Percentiles rank a stretch among this genome's conserved stretches.
These are phyloP conservation scores for Komagataella phaffii DNA, from an alignment of 805 yeast genomes.

Conservation along the genomic window DNA sequence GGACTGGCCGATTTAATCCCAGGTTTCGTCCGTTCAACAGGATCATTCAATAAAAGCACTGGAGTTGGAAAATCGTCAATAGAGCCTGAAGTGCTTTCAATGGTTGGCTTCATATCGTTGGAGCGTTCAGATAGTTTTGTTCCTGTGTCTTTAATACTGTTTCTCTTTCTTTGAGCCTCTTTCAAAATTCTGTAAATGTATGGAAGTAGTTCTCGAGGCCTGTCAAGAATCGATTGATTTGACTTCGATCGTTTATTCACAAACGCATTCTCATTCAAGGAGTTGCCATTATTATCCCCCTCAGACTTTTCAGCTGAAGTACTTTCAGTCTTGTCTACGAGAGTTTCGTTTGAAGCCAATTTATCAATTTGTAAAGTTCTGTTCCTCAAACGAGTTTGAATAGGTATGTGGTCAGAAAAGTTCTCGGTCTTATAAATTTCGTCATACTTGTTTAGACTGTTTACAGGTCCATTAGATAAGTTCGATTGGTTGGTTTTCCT, in stretches of 20 bases:
- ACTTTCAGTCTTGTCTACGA: neutral
- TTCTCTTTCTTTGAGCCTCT: neutral
- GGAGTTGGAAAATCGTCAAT: neutral
- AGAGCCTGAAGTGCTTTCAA: neutral
- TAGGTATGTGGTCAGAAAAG: constrained; percentile 1
- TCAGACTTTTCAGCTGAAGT: neutral
- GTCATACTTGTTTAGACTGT: constrained; percentile 19
- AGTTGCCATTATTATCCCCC: neutral
- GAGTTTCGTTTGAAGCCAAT: neutral
- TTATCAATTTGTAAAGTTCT: neutral
- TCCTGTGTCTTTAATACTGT: neutral
- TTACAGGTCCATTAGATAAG: constrained; percentile 9
- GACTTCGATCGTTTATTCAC: neutral
- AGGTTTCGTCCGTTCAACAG: neutral
- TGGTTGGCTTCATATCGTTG: neutral
- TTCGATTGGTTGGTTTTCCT: constrained; percentile 20
- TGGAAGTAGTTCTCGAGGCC: neutral
- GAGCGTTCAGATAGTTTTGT: neutral
- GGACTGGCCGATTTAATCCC: neutral
- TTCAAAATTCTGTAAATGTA: neutral
- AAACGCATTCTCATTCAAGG: neutral
- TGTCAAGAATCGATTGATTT: neutral
- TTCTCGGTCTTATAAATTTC: constrained; percentile 16
- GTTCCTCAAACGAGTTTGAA: neutral
- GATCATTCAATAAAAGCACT: neutral